Conservation (phyloP, 805 yeast genomes). For the Myxozyma nipponensis region DNA sequence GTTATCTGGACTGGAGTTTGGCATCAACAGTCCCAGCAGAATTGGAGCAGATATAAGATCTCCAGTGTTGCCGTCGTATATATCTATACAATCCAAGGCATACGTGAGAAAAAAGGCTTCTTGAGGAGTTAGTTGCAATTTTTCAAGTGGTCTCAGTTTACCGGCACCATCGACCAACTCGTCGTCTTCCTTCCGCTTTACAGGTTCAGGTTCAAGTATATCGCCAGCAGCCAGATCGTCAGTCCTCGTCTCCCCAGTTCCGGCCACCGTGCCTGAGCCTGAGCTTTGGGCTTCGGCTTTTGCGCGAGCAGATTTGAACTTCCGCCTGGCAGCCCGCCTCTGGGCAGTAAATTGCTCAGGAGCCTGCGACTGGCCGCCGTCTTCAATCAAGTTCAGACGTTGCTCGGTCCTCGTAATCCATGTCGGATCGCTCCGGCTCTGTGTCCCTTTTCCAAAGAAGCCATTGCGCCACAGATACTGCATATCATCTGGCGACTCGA, state of each 20-base stretch:
- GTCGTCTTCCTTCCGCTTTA: slow-evolving; percentile 40
- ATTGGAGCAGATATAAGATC: slow-evolving; percentile 13
- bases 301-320: slow-evolving; percentile 67
- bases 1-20: slow-evolving; percentile 37
- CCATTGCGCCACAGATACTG: slow-evolving; percentile 72
- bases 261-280: neutral
- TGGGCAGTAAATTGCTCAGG: slow-evolving; percentile 74
- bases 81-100: slow-evolving; percentile 50
- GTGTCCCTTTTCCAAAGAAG: slow-evolving; percentile 87
- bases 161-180: slow-evolving; percentile 34
- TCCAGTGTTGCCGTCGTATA: slow-evolving; percentile 32
- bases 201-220: slow-evolving; percentile 28
- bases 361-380: slow-evolving; percentile 39
- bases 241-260: slow-evolving; percentile 37
- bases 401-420: slow-evolving; percentile 70
- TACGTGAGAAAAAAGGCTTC: slow-evolving; percentile 69
- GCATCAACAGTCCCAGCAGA: slow-evolving; percentile 25
- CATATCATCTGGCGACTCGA: slow-evolving; percentile 44
- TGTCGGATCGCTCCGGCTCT: slow-evolving; percentile 89
- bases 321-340: slow-evolving; percentile 66
- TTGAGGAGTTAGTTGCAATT: slow-evolving; percentile 65
- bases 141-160: slow-evolving; percentile 35
- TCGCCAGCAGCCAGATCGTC: slow-evolving; percentile 31
- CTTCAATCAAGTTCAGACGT: slow-evolving; percentile 47
- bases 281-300: slow-evolving; percentile 48